Evolutionary conservation across 257 asterid genomes (phyloP), one percentile per base, ranked within the genome.

Genomic region (Cruciata laevipes): DNA sequence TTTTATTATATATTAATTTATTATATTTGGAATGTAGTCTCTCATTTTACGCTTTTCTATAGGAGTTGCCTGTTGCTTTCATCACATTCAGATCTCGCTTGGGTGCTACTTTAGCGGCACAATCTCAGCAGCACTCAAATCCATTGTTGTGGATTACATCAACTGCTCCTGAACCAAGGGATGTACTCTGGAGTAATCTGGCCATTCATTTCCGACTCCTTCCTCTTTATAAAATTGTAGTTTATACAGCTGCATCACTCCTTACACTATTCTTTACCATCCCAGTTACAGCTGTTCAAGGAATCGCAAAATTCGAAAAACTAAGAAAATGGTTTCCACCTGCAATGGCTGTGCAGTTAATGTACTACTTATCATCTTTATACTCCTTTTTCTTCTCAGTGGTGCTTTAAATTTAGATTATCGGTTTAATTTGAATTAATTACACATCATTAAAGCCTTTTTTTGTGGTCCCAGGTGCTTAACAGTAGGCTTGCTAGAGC

Each of bases 121-220:
- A 93, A 71, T 88, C 99, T 76, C 96, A 90, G 83, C 99, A 90
- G 76, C 87, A 70, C 61, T 69, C 95, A 32, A 81, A 93, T 75
- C 99, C 99, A 27, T 74, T 88, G 66, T 47, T 81, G 30, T 90
- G 97, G 99, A 82, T 85, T 69, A 93, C 97, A 49, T 94, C 87
- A 82, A 78, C 84, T 83, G 97, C 99, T 71, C 99, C 97, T 59
- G 97, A 93, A 72, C 96, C 99, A 63, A 75, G 97, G 80, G 97
- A 90, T 21, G 95, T 93, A 14, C 74, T 88, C 25, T 93, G 99
- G 99, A 77, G 75, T 69, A 93, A 88, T 76, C 75, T 93, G 81
- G 68, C 87, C 33, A 76, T 77, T 83, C 90, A 84, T 5, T 83
- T 67, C 71, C 76, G 76, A 75, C 78, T 52, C 68, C 63, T 88